phyloP scores from a whole-genome alignment of 306 rosid genomes.

The Senna siamea region DNA sequence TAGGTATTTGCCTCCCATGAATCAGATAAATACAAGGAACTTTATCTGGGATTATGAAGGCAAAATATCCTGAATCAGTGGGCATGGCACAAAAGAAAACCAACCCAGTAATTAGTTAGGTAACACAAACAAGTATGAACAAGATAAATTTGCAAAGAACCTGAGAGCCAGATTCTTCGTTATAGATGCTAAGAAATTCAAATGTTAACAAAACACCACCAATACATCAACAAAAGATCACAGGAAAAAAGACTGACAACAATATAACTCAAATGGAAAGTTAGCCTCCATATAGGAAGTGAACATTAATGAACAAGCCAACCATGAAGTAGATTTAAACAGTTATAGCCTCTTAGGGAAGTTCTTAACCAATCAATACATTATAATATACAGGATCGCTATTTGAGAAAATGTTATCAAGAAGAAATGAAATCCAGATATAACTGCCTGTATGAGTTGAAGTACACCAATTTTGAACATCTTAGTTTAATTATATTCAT shows the following conservation, averaged over 20 bases:
- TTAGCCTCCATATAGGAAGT: neutral
- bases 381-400: neutral
- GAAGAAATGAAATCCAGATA: neutral
- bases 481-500: neutral
- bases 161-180: neutral
- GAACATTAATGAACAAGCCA: neutral
- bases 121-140: neutral
- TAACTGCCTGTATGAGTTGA: neutral
- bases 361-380: neutral
- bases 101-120: conserved; percentile 7
- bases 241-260: neutral
- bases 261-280: neutral
- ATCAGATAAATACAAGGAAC: conserved; percentile 36
- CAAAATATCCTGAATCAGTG: conserved; percentile 23
- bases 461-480: neutral
- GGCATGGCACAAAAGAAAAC: neutral
- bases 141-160: neutral
- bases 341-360: neutral
- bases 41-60: conserved; percentile 42
- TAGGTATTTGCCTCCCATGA: conserved; percentile 34
- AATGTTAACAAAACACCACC: neutral
- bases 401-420: neutral
- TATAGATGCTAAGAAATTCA: neutral
- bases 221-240: neutral
- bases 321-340: neutral